These are phyloP conservation scores for Penicillium paneum DNA, from an alignment of 2,329 filamentous ascomycete genomes.

Conservation along the genomic window DNA sequence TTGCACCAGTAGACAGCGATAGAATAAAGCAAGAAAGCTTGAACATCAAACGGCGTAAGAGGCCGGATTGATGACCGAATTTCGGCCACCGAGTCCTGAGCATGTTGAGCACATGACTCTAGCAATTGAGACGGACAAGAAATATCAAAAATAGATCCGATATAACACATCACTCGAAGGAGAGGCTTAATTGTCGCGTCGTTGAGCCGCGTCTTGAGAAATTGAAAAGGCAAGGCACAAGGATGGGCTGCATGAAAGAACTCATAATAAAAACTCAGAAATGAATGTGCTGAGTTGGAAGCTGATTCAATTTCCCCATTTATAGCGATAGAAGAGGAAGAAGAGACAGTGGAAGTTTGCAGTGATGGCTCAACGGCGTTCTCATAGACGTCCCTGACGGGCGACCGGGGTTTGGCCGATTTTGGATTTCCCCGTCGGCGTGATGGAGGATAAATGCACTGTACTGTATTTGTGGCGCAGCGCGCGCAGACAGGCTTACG, in stretches of 20 bases:
- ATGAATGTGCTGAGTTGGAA: not conserved
- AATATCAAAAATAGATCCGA: constrained; percentile 5
- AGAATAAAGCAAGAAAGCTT: constrained; percentile 23
- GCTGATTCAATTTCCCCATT: not conserved
- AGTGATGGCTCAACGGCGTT: not conserved
- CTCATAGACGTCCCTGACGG: not conserved
- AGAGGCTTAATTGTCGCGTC: not conserved
- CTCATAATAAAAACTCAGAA: not conserved
- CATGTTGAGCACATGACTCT: not conserved
- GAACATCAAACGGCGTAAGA: constrained; percentile 15
- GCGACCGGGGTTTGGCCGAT: not conserved
- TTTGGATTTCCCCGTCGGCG: constrained; percentile 38
- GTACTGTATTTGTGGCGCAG: constrained; percentile 37
- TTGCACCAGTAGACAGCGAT: constrained; percentile 20
- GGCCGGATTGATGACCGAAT: not conserved
- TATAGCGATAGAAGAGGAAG: not conserved
- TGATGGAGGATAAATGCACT: constrained; percentile 49
- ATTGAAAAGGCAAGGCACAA: not conserved
- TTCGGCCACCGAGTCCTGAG: not conserved
- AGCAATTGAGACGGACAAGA: not conserved
- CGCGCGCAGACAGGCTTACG: constrained; percentile 43
- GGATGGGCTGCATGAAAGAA: constrained; percentile 7
- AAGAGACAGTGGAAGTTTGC: not conserved
- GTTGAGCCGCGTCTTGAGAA: not conserved
- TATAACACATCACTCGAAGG: constrained; percentile 1